A percentile compares a stretch with the other conserved stretches of the same genome.
Evolutionary conservation across 345 rosid genomes (phyloP).

Genomic region (Murraya koenigii): DNA sequence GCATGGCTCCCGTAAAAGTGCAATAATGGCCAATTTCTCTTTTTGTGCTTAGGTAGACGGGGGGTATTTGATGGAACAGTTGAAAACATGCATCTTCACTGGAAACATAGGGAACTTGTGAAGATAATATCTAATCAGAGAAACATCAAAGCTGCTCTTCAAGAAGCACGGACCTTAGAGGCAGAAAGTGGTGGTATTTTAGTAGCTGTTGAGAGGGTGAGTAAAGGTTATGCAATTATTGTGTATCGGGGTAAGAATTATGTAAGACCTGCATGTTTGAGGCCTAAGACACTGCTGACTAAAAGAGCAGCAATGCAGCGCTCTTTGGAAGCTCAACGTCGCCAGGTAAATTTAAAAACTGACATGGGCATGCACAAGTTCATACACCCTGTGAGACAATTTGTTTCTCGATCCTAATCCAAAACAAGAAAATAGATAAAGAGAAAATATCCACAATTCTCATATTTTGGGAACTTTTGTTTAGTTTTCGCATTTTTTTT

Average conservation of each 20-base stretch:
- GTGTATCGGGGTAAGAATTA: conserved; percentile 96
- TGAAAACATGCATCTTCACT: conserved; percentile 98
- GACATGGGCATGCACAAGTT: no score
- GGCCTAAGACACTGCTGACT: conserved; percentile 76
- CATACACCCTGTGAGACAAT: neutral
- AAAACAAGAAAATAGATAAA: neutral
- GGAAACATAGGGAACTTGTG: conserved; percentile 98
- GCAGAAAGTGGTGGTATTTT: conserved; percentile 92
- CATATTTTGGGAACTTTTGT: neutral
- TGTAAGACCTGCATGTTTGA: conserved; percentile 63
- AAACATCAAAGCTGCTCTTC: conserved; percentile 52
- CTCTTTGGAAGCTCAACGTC: conserved; percentile 81
- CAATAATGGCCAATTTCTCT: conserved; percentile 20
- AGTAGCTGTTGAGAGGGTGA: conserved; percentile 78
- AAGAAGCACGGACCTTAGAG: conserved; percentile 69
- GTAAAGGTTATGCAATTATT: conserved; percentile 80
- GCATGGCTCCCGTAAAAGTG: neutral
- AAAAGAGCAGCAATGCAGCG: conserved; percentile 81
- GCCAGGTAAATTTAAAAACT: conserved; percentile 45
- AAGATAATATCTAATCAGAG: conserved; percentile 68
- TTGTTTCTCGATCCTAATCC: neutral
- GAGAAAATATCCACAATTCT: neutral
- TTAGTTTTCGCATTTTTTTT: neutral
- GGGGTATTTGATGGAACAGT: conserved; percentile 88
- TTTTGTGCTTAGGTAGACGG: conserved; percentile 66